phyloP scores from a whole-genome alignment of 352 stramenopile genomes.

The Globisporangium heterothallicum region DNA sequence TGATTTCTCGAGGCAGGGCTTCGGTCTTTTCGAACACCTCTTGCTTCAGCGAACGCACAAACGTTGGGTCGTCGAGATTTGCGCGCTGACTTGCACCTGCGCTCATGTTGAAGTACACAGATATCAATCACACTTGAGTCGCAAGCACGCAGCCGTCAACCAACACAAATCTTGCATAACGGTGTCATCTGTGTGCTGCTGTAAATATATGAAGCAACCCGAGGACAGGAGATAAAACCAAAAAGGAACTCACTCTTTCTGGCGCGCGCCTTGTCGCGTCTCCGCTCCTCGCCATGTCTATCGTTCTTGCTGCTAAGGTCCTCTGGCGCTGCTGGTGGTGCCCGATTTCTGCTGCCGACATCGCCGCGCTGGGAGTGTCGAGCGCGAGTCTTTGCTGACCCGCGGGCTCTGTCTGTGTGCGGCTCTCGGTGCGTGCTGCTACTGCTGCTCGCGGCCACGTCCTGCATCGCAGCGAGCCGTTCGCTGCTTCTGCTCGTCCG shows the following conservation, averaged over 20 bases:
- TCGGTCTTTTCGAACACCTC: slow-evolving; percentile 9
- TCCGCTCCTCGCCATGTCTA: background rate
- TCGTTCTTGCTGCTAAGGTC: background rate
- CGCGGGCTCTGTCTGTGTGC: too few relatives aligned
- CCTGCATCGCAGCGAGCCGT: too few relatives aligned
- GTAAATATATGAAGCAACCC: too few relatives aligned
- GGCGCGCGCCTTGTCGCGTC: background rate
- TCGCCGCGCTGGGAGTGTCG: too few relatives aligned
- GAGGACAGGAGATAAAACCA: background rate
- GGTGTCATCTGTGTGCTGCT: background rate
- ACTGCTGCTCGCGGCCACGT: too few relatives aligned
- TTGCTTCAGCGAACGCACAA: slow-evolving; percentile 5
- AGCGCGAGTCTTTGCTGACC: background rate
- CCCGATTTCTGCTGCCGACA: background rate
- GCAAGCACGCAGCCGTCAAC: background rate
- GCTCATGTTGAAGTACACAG: background rate
- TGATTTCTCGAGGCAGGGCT: slow-evolving; percentile 3
- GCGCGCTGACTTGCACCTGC: background rate
- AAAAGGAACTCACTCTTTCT: slow-evolving; percentile 7
- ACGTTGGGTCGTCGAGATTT: slow-evolving; percentile 5
- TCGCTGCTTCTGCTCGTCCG: too few relatives aligned
- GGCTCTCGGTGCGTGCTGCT: too few relatives aligned
- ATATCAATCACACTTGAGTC: background rate
- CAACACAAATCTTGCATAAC: background rate
- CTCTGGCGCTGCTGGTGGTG: background rate